Evolutionary conservation across 2,329 filamentous ascomycete genomes (phyloP).

Genomic region (Parastagonospora avenae): DNA sequence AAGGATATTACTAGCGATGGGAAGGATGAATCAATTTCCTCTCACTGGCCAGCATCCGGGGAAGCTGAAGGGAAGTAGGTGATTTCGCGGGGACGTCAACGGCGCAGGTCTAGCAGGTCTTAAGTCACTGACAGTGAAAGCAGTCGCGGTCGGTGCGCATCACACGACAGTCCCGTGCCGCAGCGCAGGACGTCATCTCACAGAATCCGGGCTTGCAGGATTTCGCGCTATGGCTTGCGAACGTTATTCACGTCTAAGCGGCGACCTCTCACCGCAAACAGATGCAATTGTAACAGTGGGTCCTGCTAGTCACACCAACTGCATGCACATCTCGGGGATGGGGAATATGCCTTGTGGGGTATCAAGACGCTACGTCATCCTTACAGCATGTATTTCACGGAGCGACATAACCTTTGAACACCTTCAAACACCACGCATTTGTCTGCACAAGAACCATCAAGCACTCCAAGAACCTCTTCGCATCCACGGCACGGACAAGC

Average conservation of each 20-base stretch:
- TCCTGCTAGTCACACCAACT: constrained; percentile 10
- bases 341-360: not conserved
- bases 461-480: constrained; percentile 4
- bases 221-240: constrained; percentile 12
- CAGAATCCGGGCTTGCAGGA: constrained; percentile 9
- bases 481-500: constrained; percentile 10
- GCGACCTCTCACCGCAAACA: constrained; percentile 12
- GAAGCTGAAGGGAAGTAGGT: not conserved
- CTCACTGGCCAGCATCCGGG: not conserved
- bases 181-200: constrained; percentile 17
- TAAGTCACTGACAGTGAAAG: constrained; percentile 1
- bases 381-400: not conserved
- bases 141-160: constrained; percentile 8
- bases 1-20: not conserved
- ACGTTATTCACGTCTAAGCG: constrained; percentile 5
- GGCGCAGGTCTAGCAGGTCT: not conserved
- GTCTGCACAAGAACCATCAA: not conserved
- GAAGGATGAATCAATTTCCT: not conserved
- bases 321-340: constrained; percentile 3
- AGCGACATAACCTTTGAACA: not conserved
- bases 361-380: constrained; percentile 1
- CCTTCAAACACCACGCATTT: not conserved
- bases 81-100: not conserved
- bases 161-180: constrained; percentile 7
- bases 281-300: constrained; percentile 17